phyloP scores from a whole-genome alignment of 148 eudicot genomes.

The Rhododendron henanense region DNA sequence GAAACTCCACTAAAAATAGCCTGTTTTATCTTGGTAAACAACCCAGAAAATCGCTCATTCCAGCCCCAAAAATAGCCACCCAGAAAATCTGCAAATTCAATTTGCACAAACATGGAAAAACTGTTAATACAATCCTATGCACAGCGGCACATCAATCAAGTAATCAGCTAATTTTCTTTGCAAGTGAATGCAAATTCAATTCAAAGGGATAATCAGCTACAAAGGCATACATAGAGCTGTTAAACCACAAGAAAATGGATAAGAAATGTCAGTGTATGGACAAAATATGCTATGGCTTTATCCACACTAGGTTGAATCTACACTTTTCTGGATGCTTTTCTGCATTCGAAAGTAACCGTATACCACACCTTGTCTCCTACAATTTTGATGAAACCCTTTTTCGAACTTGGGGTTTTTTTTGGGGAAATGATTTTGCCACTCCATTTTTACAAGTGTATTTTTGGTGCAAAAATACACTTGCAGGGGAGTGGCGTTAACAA shows the following conservation, averaged over 20 bases:
- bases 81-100: slow-evolving; percentile 32
- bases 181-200: not conserved
- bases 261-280: not conserved
- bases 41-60: too few relatives aligned
- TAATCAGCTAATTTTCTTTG: not conserved
- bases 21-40: too few relatives aligned
- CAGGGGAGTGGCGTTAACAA: too few relatives aligned
- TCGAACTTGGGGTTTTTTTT: too few relatives aligned
- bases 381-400: too few relatives aligned
- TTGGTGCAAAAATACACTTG: too few relatives aligned
- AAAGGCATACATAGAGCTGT: not conserved
- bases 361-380: too few relatives aligned
- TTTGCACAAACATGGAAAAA: not conserved
- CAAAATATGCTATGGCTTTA: not conserved
- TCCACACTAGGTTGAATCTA: not conserved
- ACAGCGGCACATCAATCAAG: not conserved
- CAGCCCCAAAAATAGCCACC: too few relatives aligned
- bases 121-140: not conserved
- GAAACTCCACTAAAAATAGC: too few relatives aligned
- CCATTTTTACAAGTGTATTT: too few relatives aligned
- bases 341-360: too few relatives aligned
- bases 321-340: not conserved
- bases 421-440: too few relatives aligned
- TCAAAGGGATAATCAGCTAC: not conserved
- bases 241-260: not conserved